These are phyloP conservation scores for Coemansia sp. DNA, from an alignment of 192 early-diverging fungal genomes.

Conservation along the genomic window DNA sequence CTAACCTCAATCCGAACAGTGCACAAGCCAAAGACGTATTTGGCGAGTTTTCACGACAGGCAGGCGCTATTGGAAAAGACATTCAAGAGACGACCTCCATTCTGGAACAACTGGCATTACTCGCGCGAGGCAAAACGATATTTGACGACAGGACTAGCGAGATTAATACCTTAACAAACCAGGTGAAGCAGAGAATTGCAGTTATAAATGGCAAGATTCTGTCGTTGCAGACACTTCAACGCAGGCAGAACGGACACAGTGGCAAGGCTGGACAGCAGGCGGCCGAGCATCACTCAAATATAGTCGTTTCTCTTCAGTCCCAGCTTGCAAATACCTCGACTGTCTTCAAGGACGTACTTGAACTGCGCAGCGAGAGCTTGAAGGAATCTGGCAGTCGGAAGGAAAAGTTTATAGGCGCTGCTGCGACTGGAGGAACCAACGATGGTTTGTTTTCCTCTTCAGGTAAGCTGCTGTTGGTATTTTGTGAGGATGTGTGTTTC, in stretches of 20 bases:
- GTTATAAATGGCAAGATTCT: conserved; percentile 92
- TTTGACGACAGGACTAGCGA: conserved; percentile 97
- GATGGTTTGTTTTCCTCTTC: conserved; percentile 21
- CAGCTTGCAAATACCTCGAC: conserved; percentile 86
- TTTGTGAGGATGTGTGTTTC: too few relatives aligned
- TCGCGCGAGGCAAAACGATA: conserved; percentile 94
- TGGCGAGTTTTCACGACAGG: conserved; percentile 82
- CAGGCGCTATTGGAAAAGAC: conserved; percentile 79
- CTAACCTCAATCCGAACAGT: conserved; percentile 23
- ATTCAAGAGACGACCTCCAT: conserved; percentile 81
- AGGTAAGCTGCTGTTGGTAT: conserved; percentile 23
- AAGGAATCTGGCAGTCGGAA: conserved; percentile 84
- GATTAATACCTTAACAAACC: conserved; percentile 88
- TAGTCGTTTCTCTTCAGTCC: conserved; percentile 90
- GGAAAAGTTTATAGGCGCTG: conserved; percentile 80
- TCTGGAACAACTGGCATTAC: conserved; percentile 79
- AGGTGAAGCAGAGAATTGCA: conserved; percentile 95
- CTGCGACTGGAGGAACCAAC: conserved; percentile 23
- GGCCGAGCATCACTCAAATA: conserved; percentile 86
- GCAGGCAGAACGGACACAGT: conserved; percentile 59
- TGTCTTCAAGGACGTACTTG: conserved; percentile 93
- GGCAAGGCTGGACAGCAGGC: conserved; percentile 66
- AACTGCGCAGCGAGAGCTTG: conserved; percentile 93
- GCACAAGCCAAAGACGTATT: conserved; percentile 37
- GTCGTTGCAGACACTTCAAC: conserved; percentile 64